These are phyloP conservation scores for Rhododendron williamsianum DNA, from an alignment of 148 eudicot genomes.

Conservation along the genomic window DNA sequence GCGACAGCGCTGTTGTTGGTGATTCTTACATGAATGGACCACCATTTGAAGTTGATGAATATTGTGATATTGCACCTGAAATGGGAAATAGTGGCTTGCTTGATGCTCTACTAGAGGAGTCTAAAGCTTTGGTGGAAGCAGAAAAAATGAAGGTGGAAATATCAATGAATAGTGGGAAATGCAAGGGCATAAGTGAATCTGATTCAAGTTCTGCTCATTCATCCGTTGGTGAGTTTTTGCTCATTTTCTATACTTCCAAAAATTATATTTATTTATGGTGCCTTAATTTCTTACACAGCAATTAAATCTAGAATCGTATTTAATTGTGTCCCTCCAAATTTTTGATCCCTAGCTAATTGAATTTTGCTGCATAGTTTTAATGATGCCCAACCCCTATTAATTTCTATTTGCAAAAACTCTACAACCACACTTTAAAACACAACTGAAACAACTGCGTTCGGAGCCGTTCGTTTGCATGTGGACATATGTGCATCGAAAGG, in stretches of 20 bases:
- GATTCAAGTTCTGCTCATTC: conserved; percentile 44
- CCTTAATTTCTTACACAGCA: background rate
- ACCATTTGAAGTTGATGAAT: conserved; percentile 17
- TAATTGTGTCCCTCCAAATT: background rate
- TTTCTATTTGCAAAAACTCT: background rate
- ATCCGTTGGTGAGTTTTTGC: conserved; percentile 38
- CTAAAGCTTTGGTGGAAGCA: conserved; percentile 32
- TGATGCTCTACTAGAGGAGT: conserved; percentile 64
- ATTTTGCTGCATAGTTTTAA: background rate
- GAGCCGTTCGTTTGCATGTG: no score
- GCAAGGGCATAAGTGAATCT: background rate
- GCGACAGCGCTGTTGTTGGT: conserved; percentile 3
- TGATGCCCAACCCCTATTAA: background rate
- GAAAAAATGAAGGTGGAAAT: conserved; percentile 22
- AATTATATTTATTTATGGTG: background rate
- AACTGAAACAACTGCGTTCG: no score
- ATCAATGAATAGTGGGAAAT: background rate
- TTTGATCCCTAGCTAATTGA: background rate
- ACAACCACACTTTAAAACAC: no score
- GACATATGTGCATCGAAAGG: no score
- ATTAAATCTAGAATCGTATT: background rate
- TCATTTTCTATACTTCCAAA: background rate
- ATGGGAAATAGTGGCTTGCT: conserved; percentile 62
- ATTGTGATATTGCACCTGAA: conserved; percentile 16
- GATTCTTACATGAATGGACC: conserved; percentile 2